Base-by-base conservation (phyloP, 106 monocot species). In the Acorus gramineus region DNA sequence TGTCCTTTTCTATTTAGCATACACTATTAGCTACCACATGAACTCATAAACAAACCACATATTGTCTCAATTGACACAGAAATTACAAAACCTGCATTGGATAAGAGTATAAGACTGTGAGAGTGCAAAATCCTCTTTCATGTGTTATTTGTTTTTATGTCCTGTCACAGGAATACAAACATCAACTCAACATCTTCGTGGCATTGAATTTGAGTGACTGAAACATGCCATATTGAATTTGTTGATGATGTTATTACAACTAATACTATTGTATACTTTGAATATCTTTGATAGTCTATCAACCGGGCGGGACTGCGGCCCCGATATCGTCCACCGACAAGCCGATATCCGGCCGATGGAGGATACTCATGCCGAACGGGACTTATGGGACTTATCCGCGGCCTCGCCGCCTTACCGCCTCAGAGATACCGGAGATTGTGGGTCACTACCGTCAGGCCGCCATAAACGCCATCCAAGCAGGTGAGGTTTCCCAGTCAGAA, bases 321-420 rank as follows among this genome's bases (percentile, higher is more conserved):
- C 96, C 96, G 7, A 83, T 96, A 57, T 96, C 96, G 11, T 96
- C 96, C 11, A 96, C 96, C 8, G 91, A 91, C 69, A 91, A 83
- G 53, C 96, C 96, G 4, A 72, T 96, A 63, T 77, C 87, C 42
- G 71, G 76, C 8, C 74, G 85, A 63, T 87, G 86, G 80, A 82
- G 65, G 66, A 87, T 96, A 77, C 66, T 96, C 71, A 76, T 91
- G 85, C 96, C 96, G 43, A 82, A 82, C 69, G 96, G 85, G 2
- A 78, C 72, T 13, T 77, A 77, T 47, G 87, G 79, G 13, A 85
- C 44, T 13, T 85, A 69, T 65, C 63, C 91, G 9, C 62, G 28
- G n/a, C 96, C 96, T 28, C 73, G 77, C 5, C 71, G 85, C 5
- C 91, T 96, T 4, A 42, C 66, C 3, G 60, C 81, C 5, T 71